Evolutionary conservation across 345 rosid species (phyloP).

Genomic region (Arabidopsis arenosa): DNA sequence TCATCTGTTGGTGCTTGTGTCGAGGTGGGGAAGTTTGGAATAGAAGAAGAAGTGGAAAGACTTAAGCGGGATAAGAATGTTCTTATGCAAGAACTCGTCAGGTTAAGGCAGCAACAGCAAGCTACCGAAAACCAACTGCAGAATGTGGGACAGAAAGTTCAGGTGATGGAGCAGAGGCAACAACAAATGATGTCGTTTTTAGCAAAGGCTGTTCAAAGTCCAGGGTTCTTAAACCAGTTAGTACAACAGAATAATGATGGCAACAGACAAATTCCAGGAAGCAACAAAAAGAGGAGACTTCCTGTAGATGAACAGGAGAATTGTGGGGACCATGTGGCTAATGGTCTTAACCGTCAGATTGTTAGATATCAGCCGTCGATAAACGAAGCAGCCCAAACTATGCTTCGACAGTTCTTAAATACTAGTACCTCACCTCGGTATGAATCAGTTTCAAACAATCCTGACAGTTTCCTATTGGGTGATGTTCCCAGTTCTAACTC

Average conservation of each 20-base stretch:
- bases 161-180: slow-evolving; percentile 93
- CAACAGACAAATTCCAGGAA: slow-evolving; percentile 61
- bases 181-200: slow-evolving; percentile 92
- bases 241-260: slow-evolving; percentile 72
- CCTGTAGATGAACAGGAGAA: slow-evolving; percentile 60
- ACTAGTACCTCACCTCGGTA: slow-evolving; percentile 53
- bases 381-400: slow-evolving; percentile 72
- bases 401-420: slow-evolving; percentile 68
- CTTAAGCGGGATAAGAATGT: slow-evolving; percentile 90
- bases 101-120: slow-evolving; percentile 92
- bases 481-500: slow-evolving; percentile 49
- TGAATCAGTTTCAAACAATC: slow-evolving; percentile 54
- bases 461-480: slow-evolving; percentile 54
- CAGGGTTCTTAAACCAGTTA: slow-evolving; percentile 77
- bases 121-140: slow-evolving; percentile 75
- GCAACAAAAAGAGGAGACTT: slow-evolving; percentile 83
- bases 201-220: slow-evolving; percentile 88
- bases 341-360: slow-evolving; percentile 63
- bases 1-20: slow-evolving; percentile 77
- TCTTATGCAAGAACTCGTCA: slow-evolving; percentile 89
- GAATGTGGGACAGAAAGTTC: slow-evolving; percentile 76
- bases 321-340: slow-evolving; percentile 43
- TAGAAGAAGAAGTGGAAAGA: slow-evolving; percentile 84
- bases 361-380: slow-evolving; percentile 72
- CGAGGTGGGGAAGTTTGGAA: slow-evolving; percentile 86